phyloP scores from a whole-genome alignment of 2,329 filamentous ascomycete species.

The Volutella citrinella region DNA sequence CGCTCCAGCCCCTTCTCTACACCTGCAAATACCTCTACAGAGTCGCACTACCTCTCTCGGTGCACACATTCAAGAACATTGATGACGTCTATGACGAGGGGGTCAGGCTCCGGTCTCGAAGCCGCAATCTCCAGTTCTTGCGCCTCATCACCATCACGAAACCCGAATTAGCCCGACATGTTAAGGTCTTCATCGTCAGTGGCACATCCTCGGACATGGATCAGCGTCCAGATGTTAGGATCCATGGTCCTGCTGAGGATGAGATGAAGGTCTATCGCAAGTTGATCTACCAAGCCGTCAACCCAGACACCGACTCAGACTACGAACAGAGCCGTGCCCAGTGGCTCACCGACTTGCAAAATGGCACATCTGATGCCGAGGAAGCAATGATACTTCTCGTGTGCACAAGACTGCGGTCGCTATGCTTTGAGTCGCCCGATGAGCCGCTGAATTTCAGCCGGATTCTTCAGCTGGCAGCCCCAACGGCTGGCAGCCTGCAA shows the following conservation, averaged over 20 bases:
- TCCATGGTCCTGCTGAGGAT: background rate
- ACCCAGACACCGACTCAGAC: background rate
- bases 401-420: background rate
- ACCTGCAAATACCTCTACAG: conserved; percentile 4
- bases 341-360: background rate
- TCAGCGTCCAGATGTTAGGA: background rate
- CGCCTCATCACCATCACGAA: conserved; percentile 5
- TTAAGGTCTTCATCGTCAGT: conserved; percentile 1
- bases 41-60: conserved; percentile 1
- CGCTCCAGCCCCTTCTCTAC: conserved; percentile 1
- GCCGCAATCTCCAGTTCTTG: conserved; percentile 4
- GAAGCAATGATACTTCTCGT: background rate
- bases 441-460: background rate
- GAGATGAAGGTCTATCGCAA: background rate
- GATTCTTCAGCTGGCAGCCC: background rate
- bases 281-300: background rate
- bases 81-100: background rate
- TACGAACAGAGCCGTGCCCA: background rate
- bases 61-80: conserved; percentile 1
- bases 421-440: conserved; percentile 2
- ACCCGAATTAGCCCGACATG: conserved; percentile 2
- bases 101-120: background rate
- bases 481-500: background rate
- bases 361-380: background rate
- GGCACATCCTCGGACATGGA: background rate